phyloP scores from a whole-genome alignment of 768 basidiomycete species.

The Boletellus ananas region DNA sequence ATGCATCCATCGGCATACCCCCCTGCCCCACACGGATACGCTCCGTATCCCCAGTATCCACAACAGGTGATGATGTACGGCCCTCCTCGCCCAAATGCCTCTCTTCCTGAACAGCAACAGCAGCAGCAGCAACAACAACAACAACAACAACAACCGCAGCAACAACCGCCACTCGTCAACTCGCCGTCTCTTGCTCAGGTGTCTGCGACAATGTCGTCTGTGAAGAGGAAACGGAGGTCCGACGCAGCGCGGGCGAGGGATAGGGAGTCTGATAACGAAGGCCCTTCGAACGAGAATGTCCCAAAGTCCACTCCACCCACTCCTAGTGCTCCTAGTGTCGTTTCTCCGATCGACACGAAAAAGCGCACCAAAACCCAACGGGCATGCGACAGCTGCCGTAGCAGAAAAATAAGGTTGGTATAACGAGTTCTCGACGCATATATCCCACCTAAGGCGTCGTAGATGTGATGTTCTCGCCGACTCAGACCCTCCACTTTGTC shows the following conservation, averaged over 20 bases:
- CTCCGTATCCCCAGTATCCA: constrained; percentile 55
- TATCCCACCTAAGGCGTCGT: constrained; percentile 6
- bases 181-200: constrained; percentile 32
- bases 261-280: constrained; percentile 61
- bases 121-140: constrained; percentile 10
- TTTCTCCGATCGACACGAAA: constrained; percentile 54
- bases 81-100: constrained; percentile 34
- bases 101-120: constrained; percentile 34
- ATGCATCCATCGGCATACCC: constrained; percentile 54
- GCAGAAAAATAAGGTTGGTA: constrained; percentile 77
- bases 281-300: constrained; percentile 43
- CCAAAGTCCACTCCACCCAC: constrained; percentile 33
- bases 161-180: constrained; percentile 30
- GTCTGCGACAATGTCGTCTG: constrained; percentile 30
- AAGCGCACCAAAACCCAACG: constrained; percentile 92
- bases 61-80: constrained; percentile 71
- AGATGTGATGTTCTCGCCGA: constrained; percentile 84
- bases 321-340: constrained; percentile 26
- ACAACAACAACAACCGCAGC: constrained; percentile 15
- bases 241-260: constrained; percentile 39
- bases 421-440: constrained; percentile 2
- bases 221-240: constrained; percentile 65
- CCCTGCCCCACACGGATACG: constrained; percentile 38
- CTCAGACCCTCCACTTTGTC: constrained; percentile 75
- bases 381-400: constrained; percentile 88